A percentile compares a stretch with the other conserved stretches of the same genome.
Evolutionary conservation across 164 flowering plant genomes (phyloP).

Genomic region (Pachysandra terminalis): DNA sequence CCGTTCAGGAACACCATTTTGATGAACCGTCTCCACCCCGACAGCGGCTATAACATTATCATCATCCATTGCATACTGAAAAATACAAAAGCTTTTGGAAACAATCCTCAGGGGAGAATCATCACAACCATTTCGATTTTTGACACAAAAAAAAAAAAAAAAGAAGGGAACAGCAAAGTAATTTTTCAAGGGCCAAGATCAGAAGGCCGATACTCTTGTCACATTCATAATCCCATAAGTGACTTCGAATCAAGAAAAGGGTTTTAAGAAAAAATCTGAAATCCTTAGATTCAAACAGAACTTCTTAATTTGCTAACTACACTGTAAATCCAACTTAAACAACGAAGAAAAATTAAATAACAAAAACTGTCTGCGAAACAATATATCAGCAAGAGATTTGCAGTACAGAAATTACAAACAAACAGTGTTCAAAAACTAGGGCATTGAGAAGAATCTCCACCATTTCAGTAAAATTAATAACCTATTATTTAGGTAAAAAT

Average conservation of each 20-base stretch:
- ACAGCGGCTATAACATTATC: conserved; percentile 18
- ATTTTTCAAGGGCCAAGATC: background rate
- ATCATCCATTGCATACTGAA: conserved; percentile 44
- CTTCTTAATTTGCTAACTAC: background rate
- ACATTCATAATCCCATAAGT: background rate
- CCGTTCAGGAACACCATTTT: conserved; percentile 38
- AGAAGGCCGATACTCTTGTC: background rate
- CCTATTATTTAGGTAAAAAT: too few relatives aligned
- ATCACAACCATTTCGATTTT: background rate
- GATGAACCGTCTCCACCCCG: conserved; percentile 27
- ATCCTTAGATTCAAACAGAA: background rate
- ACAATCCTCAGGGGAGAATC: background rate
- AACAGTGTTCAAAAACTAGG: background rate
- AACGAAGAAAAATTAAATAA: too few relatives aligned
- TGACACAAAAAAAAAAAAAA: too few relatives aligned
- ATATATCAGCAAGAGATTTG: background rate
- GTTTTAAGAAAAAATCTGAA: background rate
- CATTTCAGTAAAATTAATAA: too few relatives aligned
- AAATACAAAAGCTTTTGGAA: background rate
- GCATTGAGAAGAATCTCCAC: background rate
- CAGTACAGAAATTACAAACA: background rate
- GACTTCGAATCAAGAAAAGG: too few relatives aligned
- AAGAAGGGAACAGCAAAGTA: too few relatives aligned
- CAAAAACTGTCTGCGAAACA: background rate
- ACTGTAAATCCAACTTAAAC: background rate